These are phyloP conservation scores for Suillus clintonianus DNA, from an alignment of 768 basidiomycete genomes.

Conservation along the genomic window DNA sequence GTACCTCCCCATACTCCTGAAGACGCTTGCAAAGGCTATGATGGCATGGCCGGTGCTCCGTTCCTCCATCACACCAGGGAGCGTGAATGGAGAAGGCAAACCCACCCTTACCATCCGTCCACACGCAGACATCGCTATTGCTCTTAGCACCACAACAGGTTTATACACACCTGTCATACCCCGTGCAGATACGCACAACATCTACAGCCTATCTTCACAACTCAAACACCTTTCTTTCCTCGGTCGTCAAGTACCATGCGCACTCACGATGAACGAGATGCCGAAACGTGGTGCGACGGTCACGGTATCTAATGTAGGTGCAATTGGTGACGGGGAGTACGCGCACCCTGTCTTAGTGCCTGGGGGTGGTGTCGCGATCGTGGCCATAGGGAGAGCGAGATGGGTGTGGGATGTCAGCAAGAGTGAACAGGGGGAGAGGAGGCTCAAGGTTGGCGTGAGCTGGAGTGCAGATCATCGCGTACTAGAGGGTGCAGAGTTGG, in stretches of 20 bases:
- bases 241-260: constrained; percentile 68
- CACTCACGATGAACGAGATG: constrained; percentile 67
- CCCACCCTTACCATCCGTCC: constrained; percentile 75
- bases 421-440: constrained; percentile 41
- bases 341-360: constrained; percentile 79
- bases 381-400: constrained; percentile 75
- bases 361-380: constrained; percentile 84
- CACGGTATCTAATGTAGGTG: constrained; percentile 82
- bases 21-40: constrained; percentile 80
- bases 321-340: constrained; percentile 68
- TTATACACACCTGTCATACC: constrained; percentile 79
- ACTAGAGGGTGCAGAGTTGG: constrained; percentile 87
- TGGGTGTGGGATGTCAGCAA: constrained; percentile 73
- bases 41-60: constrained; percentile 83
- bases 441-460: constrained; percentile 64
- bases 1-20: constrained; percentile 81
- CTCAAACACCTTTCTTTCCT: constrained; percentile 63
- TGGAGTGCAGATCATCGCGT: constrained; percentile 90
- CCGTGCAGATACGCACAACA: constrained; percentile 50
- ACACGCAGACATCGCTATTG: constrained; percentile 72
- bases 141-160: constrained; percentile 78
- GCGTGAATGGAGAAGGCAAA: constrained; percentile 35
- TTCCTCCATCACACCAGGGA: constrained; percentile 60
- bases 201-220: constrained; percentile 62
- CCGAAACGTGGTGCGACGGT: constrained; percentile 76